Percentiles rank a stretch among this genome's conserved stretches.
phyloP scores from a whole-genome alignment of 192 early-diverging fungal genomes.

The Coemansia sp. region DNA sequence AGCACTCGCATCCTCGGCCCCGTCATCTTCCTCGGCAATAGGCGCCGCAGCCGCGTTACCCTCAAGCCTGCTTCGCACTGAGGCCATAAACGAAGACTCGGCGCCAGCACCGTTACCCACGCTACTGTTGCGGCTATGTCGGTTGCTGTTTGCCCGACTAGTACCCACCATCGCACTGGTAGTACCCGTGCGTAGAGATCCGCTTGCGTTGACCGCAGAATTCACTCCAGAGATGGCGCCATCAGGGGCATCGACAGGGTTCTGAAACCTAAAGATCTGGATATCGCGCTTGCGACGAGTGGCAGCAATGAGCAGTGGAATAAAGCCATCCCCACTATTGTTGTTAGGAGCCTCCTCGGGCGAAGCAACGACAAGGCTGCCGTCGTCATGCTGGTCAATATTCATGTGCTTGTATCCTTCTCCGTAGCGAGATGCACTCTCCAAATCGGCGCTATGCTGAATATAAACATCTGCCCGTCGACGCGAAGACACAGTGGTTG shows the following conservation, averaged over 20 bases:
- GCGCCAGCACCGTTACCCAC: not conserved
- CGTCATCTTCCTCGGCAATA: conserved; percentile 17
- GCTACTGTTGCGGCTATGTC: conserved; percentile 18
- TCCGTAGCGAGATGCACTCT: conserved; percentile 46
- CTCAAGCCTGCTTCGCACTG: conserved; percentile 21
- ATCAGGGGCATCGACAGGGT: conserved; percentile 40
- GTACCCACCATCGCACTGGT: not conserved
- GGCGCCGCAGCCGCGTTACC: not conserved
- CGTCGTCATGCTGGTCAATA: conserved; percentile 48
- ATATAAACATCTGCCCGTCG: conserved; percentile 41
- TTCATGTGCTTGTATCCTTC: conserved; percentile 54
- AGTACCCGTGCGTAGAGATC: not conserved
- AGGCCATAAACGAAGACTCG: conserved; percentile 27
- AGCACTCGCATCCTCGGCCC: not conserved
- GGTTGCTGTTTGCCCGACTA: conserved; percentile 11
- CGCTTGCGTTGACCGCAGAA: not conserved
- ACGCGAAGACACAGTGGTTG: conserved; percentile 13
- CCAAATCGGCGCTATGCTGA: conserved; percentile 37
- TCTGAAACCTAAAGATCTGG: conserved; percentile 50
- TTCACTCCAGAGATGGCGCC: conserved; percentile 26
- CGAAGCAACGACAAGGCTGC: conserved; percentile 38
- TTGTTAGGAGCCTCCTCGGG: conserved; percentile 5
- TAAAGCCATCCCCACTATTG: conserved; percentile 30
- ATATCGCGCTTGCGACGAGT: conserved; percentile 56
- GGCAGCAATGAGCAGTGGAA: conserved; percentile 50